phyloP scores from a whole-genome alignment of 768 basidiomycete species.

The Pholiota molesta region DNA sequence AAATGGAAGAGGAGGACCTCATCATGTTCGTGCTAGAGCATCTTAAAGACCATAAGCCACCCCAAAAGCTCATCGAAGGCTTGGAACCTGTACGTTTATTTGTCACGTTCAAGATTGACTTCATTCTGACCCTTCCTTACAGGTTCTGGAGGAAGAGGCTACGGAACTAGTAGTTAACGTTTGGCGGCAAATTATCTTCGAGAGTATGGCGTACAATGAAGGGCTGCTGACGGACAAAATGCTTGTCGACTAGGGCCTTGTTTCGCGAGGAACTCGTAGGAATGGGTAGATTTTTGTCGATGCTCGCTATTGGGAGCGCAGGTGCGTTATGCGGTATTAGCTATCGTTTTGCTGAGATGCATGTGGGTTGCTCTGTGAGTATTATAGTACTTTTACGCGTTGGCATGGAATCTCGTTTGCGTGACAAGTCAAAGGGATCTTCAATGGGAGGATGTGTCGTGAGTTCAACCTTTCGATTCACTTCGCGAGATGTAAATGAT shows the following conservation, averaged over 20 bases:
- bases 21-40: constrained; percentile 95
- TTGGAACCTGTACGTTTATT: constrained; percentile 80
- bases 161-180: constrained; percentile 72
- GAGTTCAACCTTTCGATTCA: constrained; percentile 58
- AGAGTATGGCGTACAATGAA: constrained; percentile 92
- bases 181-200: constrained; percentile 94
- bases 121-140: constrained; percentile 8
- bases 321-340: constrained; percentile 65
- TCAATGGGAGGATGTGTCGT: constrained; percentile 37
- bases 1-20: constrained; percentile 91
- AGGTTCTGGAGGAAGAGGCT: constrained; percentile 96
- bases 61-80: constrained; percentile 85
- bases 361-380: constrained; percentile 35
- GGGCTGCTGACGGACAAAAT: constrained; percentile 86
- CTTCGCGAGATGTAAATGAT: constrained; percentile 50
- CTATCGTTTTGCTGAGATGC: constrained; percentile 47
- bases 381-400: constrained; percentile 29
- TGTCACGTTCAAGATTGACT: background rate
- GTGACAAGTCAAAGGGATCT: constrained; percentile 27
- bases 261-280: constrained; percentile 22
- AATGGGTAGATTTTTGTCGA: constrained; percentile 29
- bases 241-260: constrained; percentile 64
- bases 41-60: constrained; percentile 86
- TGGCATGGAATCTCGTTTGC: constrained; percentile 25
- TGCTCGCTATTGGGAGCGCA: constrained; percentile 44